Evolutionary conservation across 495 filamentous ascomycete genomes (phyloP).

Genomic region (Talaromyces proteolyticus): DNA sequence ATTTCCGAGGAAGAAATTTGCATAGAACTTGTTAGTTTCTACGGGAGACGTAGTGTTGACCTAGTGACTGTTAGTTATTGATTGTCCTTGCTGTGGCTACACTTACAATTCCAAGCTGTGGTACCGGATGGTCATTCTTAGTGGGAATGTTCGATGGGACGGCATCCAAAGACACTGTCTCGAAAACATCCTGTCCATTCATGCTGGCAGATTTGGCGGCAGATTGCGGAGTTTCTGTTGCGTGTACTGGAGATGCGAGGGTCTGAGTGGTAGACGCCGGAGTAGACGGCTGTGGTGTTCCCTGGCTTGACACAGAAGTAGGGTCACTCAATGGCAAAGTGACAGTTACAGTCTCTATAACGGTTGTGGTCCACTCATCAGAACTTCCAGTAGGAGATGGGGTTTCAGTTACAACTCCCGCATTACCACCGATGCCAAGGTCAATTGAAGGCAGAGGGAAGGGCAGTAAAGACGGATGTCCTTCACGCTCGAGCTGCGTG

Average conservation of each 20-base stretch:
- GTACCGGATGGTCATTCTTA: conserved; percentile 46
- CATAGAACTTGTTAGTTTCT: conserved; percentile 89
- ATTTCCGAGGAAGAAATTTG: conserved; percentile 75
- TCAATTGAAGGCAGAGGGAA: conserved; percentile 14
- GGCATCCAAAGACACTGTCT: conserved; percentile 55
- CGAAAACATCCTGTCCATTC: conserved; percentile 40
- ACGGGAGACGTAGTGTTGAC: conserved; percentile 46
- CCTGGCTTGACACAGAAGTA: conserved; percentile 2
- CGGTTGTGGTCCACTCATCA: neutral
- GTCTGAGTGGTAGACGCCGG: conserved; percentile 2
- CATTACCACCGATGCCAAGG: neutral
- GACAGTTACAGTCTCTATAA: conserved; percentile 11
- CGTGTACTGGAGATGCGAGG: too few relatives aligned
- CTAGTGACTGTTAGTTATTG: conserved; percentile 18
- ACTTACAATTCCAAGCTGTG: conserved; percentile 43
- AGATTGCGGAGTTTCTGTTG: too few relatives aligned
- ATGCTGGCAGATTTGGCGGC: conserved; percentile 13
- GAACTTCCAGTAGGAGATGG: neutral
- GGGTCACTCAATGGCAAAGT: conserved; percentile 8
- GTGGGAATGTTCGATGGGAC: conserved; percentile 48
- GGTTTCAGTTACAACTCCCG: neutral
- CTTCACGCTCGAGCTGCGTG: conserved; percentile 33
- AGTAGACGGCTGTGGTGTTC: neutral
- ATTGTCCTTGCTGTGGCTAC: too few relatives aligned
- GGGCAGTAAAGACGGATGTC: conserved; percentile 29